These are phyloP conservation scores for Inosperma sp. DNA, from an alignment of 768 basidiomycete genomes.

Conservation along the genomic window DNA sequence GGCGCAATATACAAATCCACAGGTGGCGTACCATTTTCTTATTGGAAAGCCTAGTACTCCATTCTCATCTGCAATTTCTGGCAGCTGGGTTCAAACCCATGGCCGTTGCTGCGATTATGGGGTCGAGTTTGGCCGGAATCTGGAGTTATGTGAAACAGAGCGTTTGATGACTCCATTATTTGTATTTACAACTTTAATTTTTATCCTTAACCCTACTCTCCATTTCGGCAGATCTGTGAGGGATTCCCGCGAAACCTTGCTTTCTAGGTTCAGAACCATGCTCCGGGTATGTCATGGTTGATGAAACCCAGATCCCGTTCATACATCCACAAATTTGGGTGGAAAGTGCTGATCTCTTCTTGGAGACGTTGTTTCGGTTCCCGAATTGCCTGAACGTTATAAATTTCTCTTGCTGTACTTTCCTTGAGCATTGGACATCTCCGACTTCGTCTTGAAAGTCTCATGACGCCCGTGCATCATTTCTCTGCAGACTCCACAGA, in stretches of 20 bases:
- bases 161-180: constrained; percentile 55
- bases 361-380: constrained; percentile 15
- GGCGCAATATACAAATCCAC: constrained; percentile 93
- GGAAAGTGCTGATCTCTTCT: constrained; percentile 31
- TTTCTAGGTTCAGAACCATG: constrained; percentile 27
- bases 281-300: constrained; percentile 40
- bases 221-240: constrained; percentile 41
- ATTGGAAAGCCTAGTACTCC: constrained; percentile 21
- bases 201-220: constrained; percentile 40
- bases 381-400: constrained; percentile 37
- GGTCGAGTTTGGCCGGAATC: constrained; percentile 83
- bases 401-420: constrained; percentile 35
- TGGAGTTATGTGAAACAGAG: constrained; percentile 95
- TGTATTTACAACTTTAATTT: constrained; percentile 50
- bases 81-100: constrained; percentile 91
- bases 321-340: constrained; percentile 40
- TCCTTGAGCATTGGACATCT: constrained; percentile 22
- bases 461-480: too few species aligned
- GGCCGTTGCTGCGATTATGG: constrained; percentile 80
- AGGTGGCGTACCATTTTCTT: constrained; percentile 57
- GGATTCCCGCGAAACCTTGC: constrained; percentile 27
- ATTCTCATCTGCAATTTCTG: constrained; percentile 38
- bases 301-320: constrained; percentile 41
- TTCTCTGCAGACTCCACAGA: too few species aligned
- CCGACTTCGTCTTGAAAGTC: too few species aligned